Conservation (phyloP, 495 filamentous ascomycete genomes). For the Neurospora cerealis region DNA sequence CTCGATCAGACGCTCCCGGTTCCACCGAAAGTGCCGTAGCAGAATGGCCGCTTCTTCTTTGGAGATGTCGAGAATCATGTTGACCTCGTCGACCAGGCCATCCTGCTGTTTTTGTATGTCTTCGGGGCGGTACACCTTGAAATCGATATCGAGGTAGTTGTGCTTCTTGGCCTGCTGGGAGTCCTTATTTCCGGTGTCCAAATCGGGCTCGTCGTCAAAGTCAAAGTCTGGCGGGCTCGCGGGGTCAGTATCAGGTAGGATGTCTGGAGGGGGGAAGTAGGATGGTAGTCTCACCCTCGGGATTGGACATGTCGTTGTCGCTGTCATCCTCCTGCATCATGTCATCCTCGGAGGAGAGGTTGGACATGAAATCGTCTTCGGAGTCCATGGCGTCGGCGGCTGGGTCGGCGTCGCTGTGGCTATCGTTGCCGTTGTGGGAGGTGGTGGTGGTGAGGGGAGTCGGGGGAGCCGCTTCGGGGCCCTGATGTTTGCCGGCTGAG, state of each 20-base stretch:
- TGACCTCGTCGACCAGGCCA: constrained; percentile 76
- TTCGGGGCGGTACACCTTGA: constrained; percentile 62
- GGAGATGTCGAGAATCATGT: constrained; percentile 74
- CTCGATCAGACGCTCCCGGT: constrained; percentile 88
- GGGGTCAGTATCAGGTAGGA: neutral
- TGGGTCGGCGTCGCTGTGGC: constrained; percentile 16
- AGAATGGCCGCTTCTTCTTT: constrained; percentile 84
- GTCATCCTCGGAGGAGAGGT: constrained; percentile 68
- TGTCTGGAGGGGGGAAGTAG: neutral
- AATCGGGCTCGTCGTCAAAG: constrained; percentile 57
- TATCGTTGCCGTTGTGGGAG: constrained; percentile 13
- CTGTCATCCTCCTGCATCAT: constrained; percentile 59
- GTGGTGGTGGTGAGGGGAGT: constrained; percentile 14
- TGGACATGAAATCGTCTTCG: constrained; percentile 91
- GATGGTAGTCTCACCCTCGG: constrained; percentile 48
- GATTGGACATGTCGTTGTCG: constrained; percentile 65
- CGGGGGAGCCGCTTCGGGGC: constrained; percentile 37
- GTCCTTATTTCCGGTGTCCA: constrained; percentile 71
- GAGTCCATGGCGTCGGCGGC: constrained; percentile 72
- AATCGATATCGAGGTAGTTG: constrained; percentile 69
- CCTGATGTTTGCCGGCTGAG: constrained; percentile 23
- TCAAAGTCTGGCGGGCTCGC: constrained; percentile 47
- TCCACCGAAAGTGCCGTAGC: constrained; percentile 82
- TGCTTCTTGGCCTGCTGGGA: constrained; percentile 55
- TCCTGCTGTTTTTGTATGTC: constrained; percentile 80